Evolutionary conservation across 805 yeast species (phyloP), one percentile per base, ranked within the genome.

Genomic region (Starmera caribaea): DNA sequence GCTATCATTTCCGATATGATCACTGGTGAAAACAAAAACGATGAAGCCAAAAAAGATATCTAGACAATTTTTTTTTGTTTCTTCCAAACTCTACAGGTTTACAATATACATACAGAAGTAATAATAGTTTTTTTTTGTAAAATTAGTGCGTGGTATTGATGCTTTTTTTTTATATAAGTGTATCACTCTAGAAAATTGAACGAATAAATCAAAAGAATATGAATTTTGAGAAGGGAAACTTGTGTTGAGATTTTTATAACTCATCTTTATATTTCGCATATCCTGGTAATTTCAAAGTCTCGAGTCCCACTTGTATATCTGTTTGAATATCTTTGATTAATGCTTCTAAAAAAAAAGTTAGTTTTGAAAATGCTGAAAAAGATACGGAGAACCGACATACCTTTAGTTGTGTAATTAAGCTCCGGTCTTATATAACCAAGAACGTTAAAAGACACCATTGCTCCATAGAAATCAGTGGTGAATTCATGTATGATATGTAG

Each of bases 381-480:
- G 12, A 13, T 10, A 28, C 13, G 30, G 12, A 28, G 8, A 16
- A 37, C 14, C 16, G 16, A 53, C 66, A 32, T 48, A 61, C 66
- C 65, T 45, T 73, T 66, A 2, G 95, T 77, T 8, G 85, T 81
- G 54, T 88, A 92, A 55, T 89, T 74, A 47, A 86, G 67, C 57
- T 92, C 97, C 1, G 96, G 95, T 47, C 99, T 73, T 31, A 92
- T 75, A 58, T 84, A 90, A 0, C 98, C 99, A 46, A 92, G 65
- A 2, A 92, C 76, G 32, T 69, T 72, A 49, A 85, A 78, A 40
- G 68, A 69, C 38, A 90, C 71, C 8, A 57, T 45, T 9, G 95
- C 90, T 5, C 98, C 98, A 53, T 92, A 92, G 57, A 92, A 92
- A 45, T 73, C 68, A 10, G 64, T 52, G 0, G 54, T 46, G 52